Evolutionary conservation across 1,284 basidiomycete genomes (phyloP), one percentile per base, ranked within the genome.

Genomic region (Cystobasidiaceae sp.): DNA sequence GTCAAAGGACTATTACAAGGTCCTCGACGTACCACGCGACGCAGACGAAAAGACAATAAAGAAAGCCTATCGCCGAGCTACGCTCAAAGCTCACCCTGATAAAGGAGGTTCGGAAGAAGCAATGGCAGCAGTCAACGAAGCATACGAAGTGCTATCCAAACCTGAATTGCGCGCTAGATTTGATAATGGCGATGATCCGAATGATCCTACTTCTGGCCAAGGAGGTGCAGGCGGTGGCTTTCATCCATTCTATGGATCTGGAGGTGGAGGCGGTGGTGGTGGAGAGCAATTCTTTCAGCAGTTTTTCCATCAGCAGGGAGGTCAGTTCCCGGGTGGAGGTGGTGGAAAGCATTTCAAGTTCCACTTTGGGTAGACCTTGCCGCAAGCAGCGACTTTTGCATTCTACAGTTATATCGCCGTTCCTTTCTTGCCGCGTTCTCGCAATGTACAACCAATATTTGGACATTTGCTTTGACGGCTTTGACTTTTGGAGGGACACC

Each of bases 1-100:
- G 74, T 84, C 86, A 73, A 97, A 97, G 79, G 93, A 97, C 74
- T 97, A 97, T 75, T 97, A 97, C 82, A 97, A 97, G 72, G 85
- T 97, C 11, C 79, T 97, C 0, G 90, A 86, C 7, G 91, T 97
- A 0, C 74, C 80, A 17, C 81, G 91, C 4, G 90, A 93, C 73
- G 93, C 91, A 0, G 90, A 94, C 72, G 76, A 80, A 32, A 83
- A 83, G 73, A 88, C 89, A 1, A 93, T 97, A 80, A 96, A 96
- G 81, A 93, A 93, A 75, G 93, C 93, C 8, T 97, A 83, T 81
- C 88, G 91, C 7, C 86, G 82, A 74, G 86, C 86, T 19, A 91
- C 89, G 0, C 87, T 90, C 78, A 82, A 79, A n/a, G 88, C 90
- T 4, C 93, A 97, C 75, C 93, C 93, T 0, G 94, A 97, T 80